Conservation (phyloP, 306 rosid species). For the Malus sieversii region DNA sequence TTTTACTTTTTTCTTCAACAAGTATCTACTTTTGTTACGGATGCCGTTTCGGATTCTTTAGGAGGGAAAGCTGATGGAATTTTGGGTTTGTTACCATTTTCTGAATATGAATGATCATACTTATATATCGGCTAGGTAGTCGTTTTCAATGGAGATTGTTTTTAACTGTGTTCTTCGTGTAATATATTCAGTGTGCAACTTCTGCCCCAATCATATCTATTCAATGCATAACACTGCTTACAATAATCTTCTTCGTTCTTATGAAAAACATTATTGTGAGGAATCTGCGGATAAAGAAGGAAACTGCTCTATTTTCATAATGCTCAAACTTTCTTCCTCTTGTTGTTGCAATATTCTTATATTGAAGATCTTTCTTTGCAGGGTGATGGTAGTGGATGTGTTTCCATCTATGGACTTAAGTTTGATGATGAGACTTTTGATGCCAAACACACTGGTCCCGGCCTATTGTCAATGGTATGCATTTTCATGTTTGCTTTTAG, state of each 20-base stretch:
- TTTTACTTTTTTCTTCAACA: not conserved
- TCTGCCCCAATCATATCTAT: not conserved
- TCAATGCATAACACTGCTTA: not conserved
- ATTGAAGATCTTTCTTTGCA: conserved; percentile 24
- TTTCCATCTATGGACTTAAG: conserved; percentile 81
- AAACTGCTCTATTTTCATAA: no score
- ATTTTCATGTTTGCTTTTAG: conserved; percentile 4
- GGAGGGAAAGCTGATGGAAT: not conserved
- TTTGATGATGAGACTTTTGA: conserved; percentile 84
- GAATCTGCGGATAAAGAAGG: not conserved
- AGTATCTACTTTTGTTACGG: not conserved
- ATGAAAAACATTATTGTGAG: not conserved
- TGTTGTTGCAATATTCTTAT: not conserved
- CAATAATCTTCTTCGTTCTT: not conserved
- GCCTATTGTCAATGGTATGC: conserved; percentile 83
- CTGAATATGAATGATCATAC: not conserved
- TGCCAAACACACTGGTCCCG: conserved; percentile 99
- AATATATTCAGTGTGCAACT: not conserved
- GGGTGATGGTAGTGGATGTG: conserved; percentile 99
- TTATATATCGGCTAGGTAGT: not conserved
- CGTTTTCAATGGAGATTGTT: not conserved
- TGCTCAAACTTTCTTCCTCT: not conserved
- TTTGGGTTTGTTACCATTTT: not conserved
- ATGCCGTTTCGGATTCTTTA: not conserved
- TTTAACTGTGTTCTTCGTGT: not conserved